Conservation (phyloP, 306 rosid genomes). For the Macrotyloma uniflorum region DNA sequence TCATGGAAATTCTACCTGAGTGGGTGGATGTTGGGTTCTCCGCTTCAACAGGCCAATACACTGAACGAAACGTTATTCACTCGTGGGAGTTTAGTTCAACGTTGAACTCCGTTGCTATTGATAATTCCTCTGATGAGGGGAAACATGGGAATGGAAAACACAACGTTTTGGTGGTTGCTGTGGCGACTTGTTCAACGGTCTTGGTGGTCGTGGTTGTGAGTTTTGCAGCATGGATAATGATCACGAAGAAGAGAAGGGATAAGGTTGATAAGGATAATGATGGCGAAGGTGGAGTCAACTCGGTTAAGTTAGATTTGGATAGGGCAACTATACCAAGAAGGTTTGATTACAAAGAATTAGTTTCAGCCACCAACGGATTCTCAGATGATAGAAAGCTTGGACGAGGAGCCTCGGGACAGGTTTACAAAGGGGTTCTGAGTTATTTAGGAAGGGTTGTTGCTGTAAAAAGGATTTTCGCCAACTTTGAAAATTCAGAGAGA, state of each 20-base stretch:
- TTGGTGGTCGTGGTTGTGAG: neutral
- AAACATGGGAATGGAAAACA: neutral
- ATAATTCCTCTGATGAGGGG: neutral
- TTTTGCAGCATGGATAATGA: conserved; percentile 9
- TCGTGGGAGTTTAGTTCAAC: conserved; percentile 51
- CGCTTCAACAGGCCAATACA: conserved; percentile 25
- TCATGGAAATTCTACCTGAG: conserved; percentile 33
- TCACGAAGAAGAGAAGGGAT: conserved; percentile 25
- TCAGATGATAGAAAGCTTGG: conserved; percentile 49
- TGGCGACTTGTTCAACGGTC: neutral
- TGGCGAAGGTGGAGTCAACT: neutral
- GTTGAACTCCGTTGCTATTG: neutral
- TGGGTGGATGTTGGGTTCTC: conserved; percentile 48
- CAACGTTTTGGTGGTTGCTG: neutral
- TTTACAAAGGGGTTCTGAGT: conserved; percentile 45
- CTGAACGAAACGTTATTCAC: conserved; percentile 33
- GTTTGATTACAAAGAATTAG: conserved; percentile 47
- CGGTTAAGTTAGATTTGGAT: conserved; percentile 34
- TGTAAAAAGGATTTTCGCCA: conserved; percentile 49
- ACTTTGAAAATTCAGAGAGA: conserved; percentile 37
- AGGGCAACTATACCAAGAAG: conserved; percentile 44
- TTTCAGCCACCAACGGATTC: conserved; percentile 47
- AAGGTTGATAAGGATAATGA: neutral
- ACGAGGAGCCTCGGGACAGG: conserved; percentile 57
- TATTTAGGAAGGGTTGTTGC: conserved; percentile 41